Evolutionary conservation across 352 stramenopile species (phyloP).

Genomic region (Globisporangium rhizosaccharum): DNA sequence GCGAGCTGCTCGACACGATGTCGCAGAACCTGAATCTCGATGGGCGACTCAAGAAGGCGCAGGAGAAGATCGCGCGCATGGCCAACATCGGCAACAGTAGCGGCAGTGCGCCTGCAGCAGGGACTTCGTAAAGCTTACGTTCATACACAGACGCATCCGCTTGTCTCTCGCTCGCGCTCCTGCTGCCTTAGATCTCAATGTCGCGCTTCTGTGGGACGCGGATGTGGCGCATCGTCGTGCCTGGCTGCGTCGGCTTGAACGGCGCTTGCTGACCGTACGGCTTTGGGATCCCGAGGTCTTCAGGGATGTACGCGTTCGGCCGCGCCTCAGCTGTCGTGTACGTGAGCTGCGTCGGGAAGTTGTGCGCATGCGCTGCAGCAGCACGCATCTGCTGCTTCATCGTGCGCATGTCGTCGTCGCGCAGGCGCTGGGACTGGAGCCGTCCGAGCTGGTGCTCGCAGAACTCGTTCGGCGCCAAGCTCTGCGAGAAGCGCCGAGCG

Average conservation of each 20-base stretch:
- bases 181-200: constrained; percentile 85
- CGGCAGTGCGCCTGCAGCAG: background rate
- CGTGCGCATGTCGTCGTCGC: constrained; percentile 38
- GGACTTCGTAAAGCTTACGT: background rate
- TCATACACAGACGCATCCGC: background rate
- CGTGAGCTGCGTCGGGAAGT: constrained; percentile 64
- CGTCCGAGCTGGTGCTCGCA: constrained; percentile 76
- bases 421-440: constrained; percentile 45
- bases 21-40: constrained; percentile 61
- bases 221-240: constrained; percentile 92
- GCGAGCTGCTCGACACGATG: constrained; percentile 67
- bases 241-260: constrained; percentile 88
- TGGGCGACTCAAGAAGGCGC: constrained; percentile 48
- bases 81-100: constrained; percentile 10
- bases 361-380: constrained; percentile 41
- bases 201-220: constrained; percentile 76
- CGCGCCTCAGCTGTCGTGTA: constrained; percentile 88
- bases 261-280: constrained; percentile 89
- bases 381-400: constrained; percentile 37
- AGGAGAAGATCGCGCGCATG: constrained; percentile 63
- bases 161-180: background rate
- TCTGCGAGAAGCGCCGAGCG: constrained; percentile 44
- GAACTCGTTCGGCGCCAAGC: constrained; percentile 67
- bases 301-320: constrained; percentile 93
- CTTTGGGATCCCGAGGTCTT: constrained; percentile 90